Evolutionary conservation across 73 alveolate species (phyloP).

Genomic region (Stentor coeruleus): DNA sequence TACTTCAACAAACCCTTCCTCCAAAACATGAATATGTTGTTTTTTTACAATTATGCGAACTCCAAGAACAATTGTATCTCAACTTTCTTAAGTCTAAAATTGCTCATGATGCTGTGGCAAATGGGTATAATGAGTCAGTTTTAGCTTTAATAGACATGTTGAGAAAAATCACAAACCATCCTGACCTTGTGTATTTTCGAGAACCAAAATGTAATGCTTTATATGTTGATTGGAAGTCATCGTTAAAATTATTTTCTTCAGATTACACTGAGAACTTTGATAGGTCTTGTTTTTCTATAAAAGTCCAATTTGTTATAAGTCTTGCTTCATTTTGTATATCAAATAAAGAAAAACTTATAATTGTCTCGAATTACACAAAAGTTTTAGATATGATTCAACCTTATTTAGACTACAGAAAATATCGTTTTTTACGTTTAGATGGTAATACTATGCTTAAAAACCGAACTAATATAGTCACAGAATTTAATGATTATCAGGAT

Average conservation of each 20-base stretch:
- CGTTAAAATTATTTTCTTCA: not conserved
- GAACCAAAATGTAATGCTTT: conserved; percentile 24
- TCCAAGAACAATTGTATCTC: conserved; percentile 84
- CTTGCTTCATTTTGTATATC: not conserved
- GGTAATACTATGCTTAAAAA: conserved; percentile 32
- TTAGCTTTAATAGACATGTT: conserved; percentile 1
- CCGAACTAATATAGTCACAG: conserved; percentile 31
- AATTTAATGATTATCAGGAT: conserved; percentile 21
- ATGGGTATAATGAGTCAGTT: conserved; percentile 19
- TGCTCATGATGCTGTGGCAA: conserved; percentile 3
- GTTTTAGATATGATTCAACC: conserved; percentile 35
- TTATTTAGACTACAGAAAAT: not conserved
- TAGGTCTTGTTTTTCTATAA: not conserved
- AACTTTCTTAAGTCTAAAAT: conserved; percentile 38
- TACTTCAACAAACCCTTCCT: conserved; percentile 81
- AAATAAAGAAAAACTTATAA: not conserved
- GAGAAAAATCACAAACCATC: conserved; percentile 49
- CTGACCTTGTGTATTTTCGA: conserved; percentile 37
- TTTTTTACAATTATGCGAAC: conserved; percentile 74
- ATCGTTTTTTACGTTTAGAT: conserved; percentile 37
- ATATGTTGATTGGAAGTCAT: not conserved
- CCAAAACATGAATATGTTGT: conserved; percentile 86
- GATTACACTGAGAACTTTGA: not conserved
- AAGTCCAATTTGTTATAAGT: not conserved
- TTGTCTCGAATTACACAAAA: conserved; percentile 36